These are phyloP conservation scores for Ogataea zsoltii DNA, from an alignment of 805 yeast genomes.

Conservation along the genomic window DNA sequence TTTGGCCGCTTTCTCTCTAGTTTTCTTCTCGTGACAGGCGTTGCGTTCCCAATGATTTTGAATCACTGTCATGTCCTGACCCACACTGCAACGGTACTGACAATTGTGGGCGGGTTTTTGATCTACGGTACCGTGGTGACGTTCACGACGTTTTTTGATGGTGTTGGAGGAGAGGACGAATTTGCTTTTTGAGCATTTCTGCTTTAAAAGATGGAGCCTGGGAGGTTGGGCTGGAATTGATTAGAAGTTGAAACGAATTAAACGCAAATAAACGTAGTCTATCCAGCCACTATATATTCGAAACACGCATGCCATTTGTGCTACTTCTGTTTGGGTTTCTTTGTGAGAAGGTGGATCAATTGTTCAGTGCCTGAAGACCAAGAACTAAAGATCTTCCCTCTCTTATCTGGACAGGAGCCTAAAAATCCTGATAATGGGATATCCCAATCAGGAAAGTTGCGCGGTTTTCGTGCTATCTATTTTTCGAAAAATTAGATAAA, in stretches of 20 bases:
- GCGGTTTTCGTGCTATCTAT: neutral
- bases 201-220: neutral
- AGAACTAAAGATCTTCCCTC: too few species aligned
- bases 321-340: too few species aligned
- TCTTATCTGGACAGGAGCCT: too few species aligned
- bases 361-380: too few species aligned
- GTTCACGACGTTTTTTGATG: conserved; percentile 77
- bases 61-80: conserved; percentile 75
- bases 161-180: conserved; percentile 43
- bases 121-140: conserved; percentile 82
- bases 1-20: conserved; percentile 80
- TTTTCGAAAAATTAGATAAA: neutral
- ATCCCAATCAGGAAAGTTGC: conserved; percentile 6
- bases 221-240: too few species aligned
- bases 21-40: conserved; percentile 70
- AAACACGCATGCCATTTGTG: too few species aligned
- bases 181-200: conserved; percentile 24
- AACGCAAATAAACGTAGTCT: too few species aligned
- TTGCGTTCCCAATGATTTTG: conserved; percentile 71
- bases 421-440: too few species aligned
- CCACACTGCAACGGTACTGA: conserved; percentile 70
- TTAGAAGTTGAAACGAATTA: too few species aligned
- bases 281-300: too few species aligned
- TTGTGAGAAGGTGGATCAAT: too few species aligned
- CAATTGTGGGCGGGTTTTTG: conserved; percentile 79